Percentiles rank a stretch among this genome's conserved stretches.
phyloP scores from a whole-genome alignment of 352 stramenopile genomes.

The Phytophthora pluvialis region DNA sequence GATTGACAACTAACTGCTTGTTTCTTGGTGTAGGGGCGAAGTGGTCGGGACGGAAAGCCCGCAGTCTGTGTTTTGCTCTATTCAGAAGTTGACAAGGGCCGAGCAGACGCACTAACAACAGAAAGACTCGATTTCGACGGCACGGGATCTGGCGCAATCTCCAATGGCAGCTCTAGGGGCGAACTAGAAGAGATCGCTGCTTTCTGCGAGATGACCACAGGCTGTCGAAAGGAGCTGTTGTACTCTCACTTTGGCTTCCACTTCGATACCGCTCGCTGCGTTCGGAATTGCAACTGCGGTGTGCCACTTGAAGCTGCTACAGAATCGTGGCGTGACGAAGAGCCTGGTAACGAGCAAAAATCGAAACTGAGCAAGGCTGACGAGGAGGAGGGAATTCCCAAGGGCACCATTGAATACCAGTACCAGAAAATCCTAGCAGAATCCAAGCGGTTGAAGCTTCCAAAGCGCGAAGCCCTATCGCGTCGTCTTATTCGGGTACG shows the following conservation, averaged over 20 bases:
- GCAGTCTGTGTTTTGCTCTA: slow-evolving; percentile 70
- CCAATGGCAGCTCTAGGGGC: slow-evolving; percentile 46
- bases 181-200: slow-evolving; percentile 58
- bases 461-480: slow-evolving; percentile 66
- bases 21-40: slow-evolving; percentile 53
- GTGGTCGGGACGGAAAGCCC: slow-evolving; percentile 63
- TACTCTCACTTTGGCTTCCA: slow-evolving; percentile 61
- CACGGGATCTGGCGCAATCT: slow-evolving; percentile 20
- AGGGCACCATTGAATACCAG: slow-evolving; percentile 59
- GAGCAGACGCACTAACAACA: slow-evolving; percentile 51
- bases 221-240: slow-evolving; percentile 65
- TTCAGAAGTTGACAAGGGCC: slow-evolving; percentile 58
- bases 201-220: slow-evolving; percentile 58
- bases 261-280: slow-evolving; percentile 47
- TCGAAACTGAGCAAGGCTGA: neutral
- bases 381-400: slow-evolving; percentile 19
- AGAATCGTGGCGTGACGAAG: slow-evolving; percentile 19
- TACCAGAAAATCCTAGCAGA: slow-evolving; percentile 64
- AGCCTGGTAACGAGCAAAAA: neutral
- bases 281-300: slow-evolving; percentile 73
- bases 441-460: slow-evolving; percentile 45
- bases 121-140: slow-evolving; percentile 42
- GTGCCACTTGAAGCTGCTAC: slow-evolving; percentile 21
- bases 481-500: slow-evolving; percentile 53
- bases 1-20: neutral